Evolutionary conservation across 1,139 yeast genomes (phyloP), one percentile per base, ranked within the genome.

Genomic region (Debaryomyces subglobosus): DNA sequence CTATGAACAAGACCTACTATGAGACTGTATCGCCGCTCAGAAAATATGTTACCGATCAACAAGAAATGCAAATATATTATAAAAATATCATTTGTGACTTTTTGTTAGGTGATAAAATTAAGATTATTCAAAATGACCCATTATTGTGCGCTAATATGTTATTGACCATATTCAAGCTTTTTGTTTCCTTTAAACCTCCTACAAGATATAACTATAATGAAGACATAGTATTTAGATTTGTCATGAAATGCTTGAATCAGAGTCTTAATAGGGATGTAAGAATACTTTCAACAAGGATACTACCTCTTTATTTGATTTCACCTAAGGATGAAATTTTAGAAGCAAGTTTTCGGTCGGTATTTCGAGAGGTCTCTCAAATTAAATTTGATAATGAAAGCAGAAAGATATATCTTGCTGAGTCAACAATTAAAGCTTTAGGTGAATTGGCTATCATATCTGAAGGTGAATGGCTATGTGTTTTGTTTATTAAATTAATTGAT

Each of bases 381-480:
- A 66, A 66, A 20, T 73, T 74, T 45, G 59, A 65, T 29, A 53
- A 54, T 32, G 62, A 64, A 13, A 47, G 50, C 20, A 54, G 59
- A 10, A 56, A 53, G 5, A 55, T 62, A 4, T 77, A 81, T 57
- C 64, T 85, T 41, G 84, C 81, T 7, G 96, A 89, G 59, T 79
- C 90, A 0, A 78, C 85, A 0, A 72, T 86, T 2, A 68, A 76
- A 56, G 76, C 86, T 0, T 78, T 88, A 71, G 81, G 85, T 1
- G 86, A 82, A 47, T 57, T 87, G 37, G 85, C 88, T 0, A 69
- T 77, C 2, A 72, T 81, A 0, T 74, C 82, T 6, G 74, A 77
- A 15, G 92, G 89, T 1, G 89, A 85, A 47, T 74, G 84, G 63
- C 69, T 86, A 29, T 85, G 84, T 62, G 81, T 80, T 1, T 69